Evolutionary conservation across 1,139 yeast genomes (phyloP).

Genomic region (Scheffersomyces cryptocercus): DNA sequence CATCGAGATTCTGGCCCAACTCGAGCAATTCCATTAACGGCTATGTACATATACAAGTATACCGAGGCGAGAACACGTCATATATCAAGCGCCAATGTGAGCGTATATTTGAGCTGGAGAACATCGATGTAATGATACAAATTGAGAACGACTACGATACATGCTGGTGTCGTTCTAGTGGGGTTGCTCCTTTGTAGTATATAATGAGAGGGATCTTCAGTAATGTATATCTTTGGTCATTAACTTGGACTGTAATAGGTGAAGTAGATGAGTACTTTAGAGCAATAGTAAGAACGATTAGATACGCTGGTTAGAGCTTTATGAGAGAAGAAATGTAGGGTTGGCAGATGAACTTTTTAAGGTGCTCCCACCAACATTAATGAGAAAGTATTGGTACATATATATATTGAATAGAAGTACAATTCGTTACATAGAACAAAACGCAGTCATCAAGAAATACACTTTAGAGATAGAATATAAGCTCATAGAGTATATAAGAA

Average conservation of each 20-base stretch:
- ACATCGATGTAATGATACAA: slow-evolving; percentile 57
- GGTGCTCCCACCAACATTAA: neutral
- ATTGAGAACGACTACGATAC: slow-evolving; percentile 57
- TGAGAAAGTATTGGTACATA: too few relatives aligned
- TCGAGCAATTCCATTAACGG: slow-evolving; percentile 47
- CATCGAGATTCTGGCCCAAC: slow-evolving; percentile 90
- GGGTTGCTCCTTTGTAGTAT: slow-evolving; percentile 1
- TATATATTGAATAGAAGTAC: too few relatives aligned
- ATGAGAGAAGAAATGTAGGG: neutral
- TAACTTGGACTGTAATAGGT: too few relatives aligned
- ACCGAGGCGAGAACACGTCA: slow-evolving; percentile 65
- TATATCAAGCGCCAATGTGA: slow-evolving; percentile 65
- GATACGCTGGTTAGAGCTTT: too few relatives aligned
- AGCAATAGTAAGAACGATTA: too few relatives aligned
- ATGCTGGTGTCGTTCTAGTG: slow-evolving; percentile 55
- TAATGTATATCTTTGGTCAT: too few relatives aligned
- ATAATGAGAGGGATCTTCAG: too few relatives aligned
- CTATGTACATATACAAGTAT: slow-evolving; percentile 67
- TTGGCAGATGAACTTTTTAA: neutral
- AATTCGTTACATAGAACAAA: too few relatives aligned
- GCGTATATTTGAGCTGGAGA: slow-evolving; percentile 31
- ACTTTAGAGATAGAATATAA: too few relatives aligned
- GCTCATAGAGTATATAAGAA: too few relatives aligned
- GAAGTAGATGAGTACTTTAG: too few relatives aligned
- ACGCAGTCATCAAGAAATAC: too few relatives aligned